Conservation (phyloP, 306 rosid species). For the Cyamopsis tetragonoloba region DNA sequence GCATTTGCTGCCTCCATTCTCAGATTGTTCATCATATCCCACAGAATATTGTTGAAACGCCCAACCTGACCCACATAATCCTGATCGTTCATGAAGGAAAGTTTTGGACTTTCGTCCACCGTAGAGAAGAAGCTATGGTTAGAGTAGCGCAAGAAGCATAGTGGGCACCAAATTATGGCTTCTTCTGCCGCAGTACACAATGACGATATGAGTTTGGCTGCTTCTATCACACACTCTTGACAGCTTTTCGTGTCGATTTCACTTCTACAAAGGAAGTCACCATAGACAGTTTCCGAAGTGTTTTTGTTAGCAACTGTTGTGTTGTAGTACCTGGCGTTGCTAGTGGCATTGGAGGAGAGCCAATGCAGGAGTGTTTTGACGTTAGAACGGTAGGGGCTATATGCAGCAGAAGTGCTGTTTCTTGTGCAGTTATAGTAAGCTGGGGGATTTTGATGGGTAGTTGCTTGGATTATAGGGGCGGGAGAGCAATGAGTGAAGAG, state of each 20-base stretch:
- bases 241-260: background rate
- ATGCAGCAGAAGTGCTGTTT: conserved; percentile 10
- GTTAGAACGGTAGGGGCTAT: conserved; percentile 9
- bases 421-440: conserved; percentile 30
- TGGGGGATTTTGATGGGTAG: background rate
- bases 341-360: conserved; percentile 29
- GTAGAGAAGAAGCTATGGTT: conserved; percentile 14
- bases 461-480: conserved; percentile 9
- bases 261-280: background rate
- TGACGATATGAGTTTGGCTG: background rate
- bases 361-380: conserved; percentile 11
- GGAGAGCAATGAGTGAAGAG: background rate
- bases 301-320: background rate
- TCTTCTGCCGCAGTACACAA: conserved; percentile 16
- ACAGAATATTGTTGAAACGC: conserved; percentile 13
- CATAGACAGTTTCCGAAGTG: conserved; percentile 7
- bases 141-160: conserved; percentile 28
- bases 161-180: conserved; percentile 19
- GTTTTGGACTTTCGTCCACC: conserved; percentile 17
- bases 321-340: conserved; percentile 4
- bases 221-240: background rate
- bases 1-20: background rate
- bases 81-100: background rate
- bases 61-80: conserved; percentile 20
- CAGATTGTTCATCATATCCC: conserved; percentile 29